Percentiles rank a stretch among this genome's conserved stretches.
Evolutionary conservation across 257 asterid genomes (phyloP).

Genomic region (Fraxinus pennsylvanica): DNA sequence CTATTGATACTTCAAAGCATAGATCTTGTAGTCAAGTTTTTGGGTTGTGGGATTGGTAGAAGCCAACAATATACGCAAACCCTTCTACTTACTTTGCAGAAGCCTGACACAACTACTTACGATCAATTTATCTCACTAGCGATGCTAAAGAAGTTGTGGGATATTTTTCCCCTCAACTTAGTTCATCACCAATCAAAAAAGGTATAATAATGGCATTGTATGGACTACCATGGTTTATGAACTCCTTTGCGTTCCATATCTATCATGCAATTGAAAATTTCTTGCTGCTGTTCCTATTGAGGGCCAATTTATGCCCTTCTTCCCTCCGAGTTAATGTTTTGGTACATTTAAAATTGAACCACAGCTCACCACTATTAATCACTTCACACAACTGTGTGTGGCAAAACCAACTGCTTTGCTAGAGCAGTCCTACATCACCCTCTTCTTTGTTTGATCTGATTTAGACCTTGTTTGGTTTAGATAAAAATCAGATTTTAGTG

Average conservation of each 20-base stretch:
- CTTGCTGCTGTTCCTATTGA: slow-evolving; percentile 11
- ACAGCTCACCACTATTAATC: neutral
- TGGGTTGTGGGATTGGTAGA: slow-evolving; percentile 35
- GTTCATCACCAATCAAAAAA: slow-evolving; percentile 50
- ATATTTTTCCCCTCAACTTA: slow-evolving; percentile 63
- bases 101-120: slow-evolving; percentile 25
- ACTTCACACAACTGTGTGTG: slow-evolving; percentile 9
- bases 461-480: neutral
- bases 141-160: slow-evolving; percentile 74
- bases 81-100: slow-evolving; percentile 26
- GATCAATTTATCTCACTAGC: slow-evolving; percentile 46
- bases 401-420: neutral
- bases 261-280: slow-evolving; percentile 19
- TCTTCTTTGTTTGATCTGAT: slow-evolving; percentile 10
- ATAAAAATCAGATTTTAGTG: no score
- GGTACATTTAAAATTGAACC: neutral
- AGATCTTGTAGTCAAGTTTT: slow-evolving; percentile 56
- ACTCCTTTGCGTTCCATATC: neutral
- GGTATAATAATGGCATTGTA: slow-evolving; percentile 40
- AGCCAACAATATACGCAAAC: slow-evolving; percentile 35
- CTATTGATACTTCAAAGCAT: slow-evolving; percentile 74
- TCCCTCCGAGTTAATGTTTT: neutral
- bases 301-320: neutral
- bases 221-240: slow-evolving; percentile 14
- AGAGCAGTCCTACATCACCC: neutral